Evolutionary conservation across 2,329 filamentous ascomycete species (phyloP), one percentile per base, ranked within the genome.

Genomic region (Lachnellula cervina): DNA sequence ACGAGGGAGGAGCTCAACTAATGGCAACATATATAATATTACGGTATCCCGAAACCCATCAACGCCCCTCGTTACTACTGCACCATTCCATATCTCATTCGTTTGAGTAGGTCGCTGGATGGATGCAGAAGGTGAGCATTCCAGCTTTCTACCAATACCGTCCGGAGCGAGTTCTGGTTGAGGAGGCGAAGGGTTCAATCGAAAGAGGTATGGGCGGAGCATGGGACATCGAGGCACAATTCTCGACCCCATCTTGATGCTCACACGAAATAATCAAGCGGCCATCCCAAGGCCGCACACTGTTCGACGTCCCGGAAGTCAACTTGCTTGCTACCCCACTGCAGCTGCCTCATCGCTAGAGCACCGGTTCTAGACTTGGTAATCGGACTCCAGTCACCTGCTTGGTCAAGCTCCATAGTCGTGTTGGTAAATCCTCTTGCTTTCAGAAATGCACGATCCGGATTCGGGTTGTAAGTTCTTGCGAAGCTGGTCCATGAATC

Each of bases 401-500:
- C 57, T 37, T 40, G 54, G 5, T 59, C 43, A n/a, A 68, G 49
- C 40, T 64, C 57, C 9, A 51, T 25, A 37, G 49, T 46, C 2
- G 64, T 69, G n/a, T 62, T 58, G 1, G 3, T 34, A 52, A 59
- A 69, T 0, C 62, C 61, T 52, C 66, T 59, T 8, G 64, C 65
- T 37, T 54, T 57, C 28, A 69, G 50, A 37, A 58, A 62, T 1
- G 45, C 59, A 5, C 45, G 35, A 17, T 66, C 63, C 0, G 63
- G 59, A 52, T 62, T 61, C 11, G 64, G 62, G 42, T 60, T 49
- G 19, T 64, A 62, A 1, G 59, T 63, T 46, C 67, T 58, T 11
- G 63, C 66, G 52, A 68, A 69, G 2, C 58, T 61, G 6, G 59
- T 57, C 66, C 66, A 68, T n/a, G 56, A 62, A 59, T 66, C 62